A percentile compares a stretch with the other conserved stretches of the same genome.
Conservation (phyloP, 176 grass and related monocot genomes). For the Juncus effusus region DNA sequence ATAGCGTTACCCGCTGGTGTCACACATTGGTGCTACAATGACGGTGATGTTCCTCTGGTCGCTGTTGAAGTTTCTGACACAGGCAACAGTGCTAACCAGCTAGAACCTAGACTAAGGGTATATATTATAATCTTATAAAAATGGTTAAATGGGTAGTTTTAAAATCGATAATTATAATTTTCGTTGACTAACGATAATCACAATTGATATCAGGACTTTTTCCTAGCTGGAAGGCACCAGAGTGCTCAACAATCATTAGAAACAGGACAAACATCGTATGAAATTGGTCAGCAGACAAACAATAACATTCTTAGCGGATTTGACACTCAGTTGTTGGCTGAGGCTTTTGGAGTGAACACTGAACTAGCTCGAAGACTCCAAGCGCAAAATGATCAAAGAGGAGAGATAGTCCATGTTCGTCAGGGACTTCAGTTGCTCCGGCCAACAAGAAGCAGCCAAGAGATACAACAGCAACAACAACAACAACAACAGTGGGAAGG, state of each 20-base stretch:
- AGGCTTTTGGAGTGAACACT: conserved; percentile 22
- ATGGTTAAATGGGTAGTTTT: too few species aligned
- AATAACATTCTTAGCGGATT: conserved; percentile 36
- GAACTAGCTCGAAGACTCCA: conserved; percentile 30
- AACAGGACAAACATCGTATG: neutral
- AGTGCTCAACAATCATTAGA: conserved; percentile 16
- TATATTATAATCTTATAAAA: neutral
- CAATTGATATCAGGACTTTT: conserved; percentile 27
- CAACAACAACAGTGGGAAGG: neutral
- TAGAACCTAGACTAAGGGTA: conserved; percentile 32
- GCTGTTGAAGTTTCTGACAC: conserved; percentile 26
- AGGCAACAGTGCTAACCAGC: conserved; percentile 37
- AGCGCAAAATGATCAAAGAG: conserved; percentile 28
- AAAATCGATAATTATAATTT: neutral
- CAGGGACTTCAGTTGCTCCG: conserved; percentile 25
- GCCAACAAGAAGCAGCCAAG: neutral
- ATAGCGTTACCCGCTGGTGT: conserved; percentile 34
- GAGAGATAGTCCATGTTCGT: conserved; percentile 29
- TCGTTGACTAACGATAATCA: neutral
- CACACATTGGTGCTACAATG: conserved; percentile 37
- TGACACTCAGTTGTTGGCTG: conserved; percentile 11
- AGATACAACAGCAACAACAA: conserved; percentile 11
- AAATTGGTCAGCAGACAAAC: neutral
- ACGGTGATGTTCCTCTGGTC: conserved; percentile 34
- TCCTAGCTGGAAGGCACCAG: conserved; percentile 36